Conservation (phyloP, 352 stramenopile species). For the Phytopythium litorale region DNA sequence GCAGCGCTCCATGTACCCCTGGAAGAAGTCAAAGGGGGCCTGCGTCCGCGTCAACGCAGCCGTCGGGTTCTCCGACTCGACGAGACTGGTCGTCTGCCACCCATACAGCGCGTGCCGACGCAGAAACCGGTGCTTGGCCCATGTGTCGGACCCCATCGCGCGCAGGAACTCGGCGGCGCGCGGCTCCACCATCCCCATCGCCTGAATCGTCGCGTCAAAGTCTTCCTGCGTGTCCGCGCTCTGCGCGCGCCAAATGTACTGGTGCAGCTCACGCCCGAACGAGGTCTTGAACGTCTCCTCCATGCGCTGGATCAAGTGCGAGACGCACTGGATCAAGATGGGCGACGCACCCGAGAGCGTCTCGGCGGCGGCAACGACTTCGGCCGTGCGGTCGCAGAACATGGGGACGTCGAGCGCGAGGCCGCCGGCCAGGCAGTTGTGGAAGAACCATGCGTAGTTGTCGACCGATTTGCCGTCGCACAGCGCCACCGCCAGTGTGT, state of each 20-base stretch:
- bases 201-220: slow-evolving; percentile 21
- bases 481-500: slow-evolving; percentile 28
- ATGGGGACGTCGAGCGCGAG: slow-evolving; percentile 30
- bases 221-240: slow-evolving; percentile 24
- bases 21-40: slow-evolving; percentile 41
- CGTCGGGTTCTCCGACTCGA: slow-evolving; percentile 15
- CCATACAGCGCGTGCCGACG: slow-evolving; percentile 29
- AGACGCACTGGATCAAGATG: slow-evolving; percentile 39
- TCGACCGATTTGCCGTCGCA: slow-evolving; percentile 26
- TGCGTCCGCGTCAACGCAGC: slow-evolving; percentile 16
- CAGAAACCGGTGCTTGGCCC: slow-evolving; percentile 39
- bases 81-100: slow-evolving; percentile 29
- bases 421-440: slow-evolving; percentile 22
- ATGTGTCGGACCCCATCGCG: slow-evolving; percentile 21
- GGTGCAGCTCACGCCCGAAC: slow-evolving; percentile 13
- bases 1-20: slow-evolving; percentile 42
- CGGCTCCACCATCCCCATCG: slow-evolving; percentile 14
- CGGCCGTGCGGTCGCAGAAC: slow-evolving; percentile 28
- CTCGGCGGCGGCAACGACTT: slow-evolving; percentile 22
- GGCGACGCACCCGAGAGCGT: slow-evolving; percentile 21
- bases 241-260: slow-evolving; percentile 27
- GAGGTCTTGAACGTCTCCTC: slow-evolving; percentile 27
- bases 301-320: slow-evolving; percentile 23
- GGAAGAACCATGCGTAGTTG: slow-evolving; percentile 42
- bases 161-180: slow-evolving; percentile 19